Evolutionary conservation across 352 stramenopile genomes (phyloP), one percentile per base, ranked within the genome.

Genomic region (Pythium plurisporium): DNA sequence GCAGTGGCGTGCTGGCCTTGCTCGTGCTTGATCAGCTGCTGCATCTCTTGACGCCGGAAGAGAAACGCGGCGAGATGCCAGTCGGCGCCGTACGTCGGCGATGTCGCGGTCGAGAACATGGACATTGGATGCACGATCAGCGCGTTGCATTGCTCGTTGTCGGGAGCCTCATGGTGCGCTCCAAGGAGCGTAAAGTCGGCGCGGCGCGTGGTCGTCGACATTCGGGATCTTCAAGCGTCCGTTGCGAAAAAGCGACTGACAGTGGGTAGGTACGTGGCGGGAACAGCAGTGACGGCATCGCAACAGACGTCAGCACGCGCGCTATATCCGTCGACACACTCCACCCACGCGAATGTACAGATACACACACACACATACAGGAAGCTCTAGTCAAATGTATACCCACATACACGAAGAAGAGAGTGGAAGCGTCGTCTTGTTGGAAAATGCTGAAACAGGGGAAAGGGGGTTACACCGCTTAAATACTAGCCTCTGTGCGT

Each of bases 41-140:
- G 57, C 53, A 76, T 62, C 45, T 79, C 72, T 51, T 66, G 37
- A 9, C 38, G 48, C 45, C 73, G 55, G 62, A 77, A 69, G n/a
- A 44, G 17, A 55, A 60, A 69, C 46, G 54, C 63, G 29, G 53
- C 59, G 23, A 67, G 63, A 20, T 67, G 56, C 70, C 71, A 83
- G 20, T 86, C 63, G 2, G 74, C 59, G 19, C 47, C 54, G 50
- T 73, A 74, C 23, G 57, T 62, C 7, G 70, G 61, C 17, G 71
- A 78, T 19, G 63, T 36, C 23, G 58, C 56, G 8, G 57, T 53
- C 57, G 62, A 69, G 44, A 68, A 75, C 15, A 79, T 63, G 29
- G 76, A 79, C 45, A 89, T 55, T 54, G 81, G 81, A 56, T 91
- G 81, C 30, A 87, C 58, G 53, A 91, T 89, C n/a, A 91, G 65